Conservation (phyloP, 768 basidiomycete genomes). For the Clitopilus passeckerianus region DNA sequence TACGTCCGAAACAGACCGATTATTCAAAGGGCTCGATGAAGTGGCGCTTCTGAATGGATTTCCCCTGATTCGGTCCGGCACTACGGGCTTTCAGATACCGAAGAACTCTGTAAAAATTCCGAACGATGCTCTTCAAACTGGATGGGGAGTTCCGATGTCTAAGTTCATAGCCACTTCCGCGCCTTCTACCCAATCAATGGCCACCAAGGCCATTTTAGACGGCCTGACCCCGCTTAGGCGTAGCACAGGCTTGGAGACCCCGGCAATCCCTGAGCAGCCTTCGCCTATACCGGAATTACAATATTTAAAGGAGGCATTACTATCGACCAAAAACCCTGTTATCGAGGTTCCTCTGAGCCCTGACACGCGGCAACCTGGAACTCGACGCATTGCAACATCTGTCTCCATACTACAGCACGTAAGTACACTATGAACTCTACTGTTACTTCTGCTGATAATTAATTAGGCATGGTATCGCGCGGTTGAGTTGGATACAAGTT, state of each 20-base stretch:
- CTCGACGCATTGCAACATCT: not conserved
- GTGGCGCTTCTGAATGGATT: not conserved
- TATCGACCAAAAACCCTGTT: not conserved
- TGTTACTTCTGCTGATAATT: too few relatives aligned
- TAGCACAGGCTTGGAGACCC: too few relatives aligned
- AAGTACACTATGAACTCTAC: not conserved
- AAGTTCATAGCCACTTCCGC: not conserved
- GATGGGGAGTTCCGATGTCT: not conserved
- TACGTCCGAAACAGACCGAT: not conserved
- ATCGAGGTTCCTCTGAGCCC: not conserved
- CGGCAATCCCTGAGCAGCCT: not conserved
- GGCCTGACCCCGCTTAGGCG: too few relatives aligned
- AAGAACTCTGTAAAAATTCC: not conserved
- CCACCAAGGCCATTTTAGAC: too few relatives aligned
- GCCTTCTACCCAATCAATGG: too few relatives aligned
- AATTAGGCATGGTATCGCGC: slow-evolving; percentile 10
- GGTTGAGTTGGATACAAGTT: slow-evolving; percentile 5
- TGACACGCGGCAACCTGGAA: not conserved
- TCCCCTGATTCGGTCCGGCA: not conserved
- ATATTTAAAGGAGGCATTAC: not conserved
- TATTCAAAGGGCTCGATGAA: not conserved
- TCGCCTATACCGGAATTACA: not conserved
- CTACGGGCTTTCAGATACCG: not conserved
- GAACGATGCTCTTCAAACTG: not conserved
- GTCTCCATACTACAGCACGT: not conserved